phyloP scores from a whole-genome alignment of 306 rosid genomes.

The Dalbergia cochinchinensis region DNA sequence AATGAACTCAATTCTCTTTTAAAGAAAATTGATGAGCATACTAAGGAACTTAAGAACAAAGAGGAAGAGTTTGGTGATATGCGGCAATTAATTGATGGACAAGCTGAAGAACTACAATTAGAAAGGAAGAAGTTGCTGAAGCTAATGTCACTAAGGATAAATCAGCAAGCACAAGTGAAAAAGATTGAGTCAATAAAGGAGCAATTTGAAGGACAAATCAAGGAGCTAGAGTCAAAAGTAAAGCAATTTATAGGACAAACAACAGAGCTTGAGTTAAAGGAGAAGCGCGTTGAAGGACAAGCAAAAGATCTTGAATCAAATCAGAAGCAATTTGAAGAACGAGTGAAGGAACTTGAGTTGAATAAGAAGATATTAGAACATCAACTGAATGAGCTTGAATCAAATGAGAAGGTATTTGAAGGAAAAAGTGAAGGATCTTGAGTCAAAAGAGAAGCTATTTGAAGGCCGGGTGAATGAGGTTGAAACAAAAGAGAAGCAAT shows the following conservation, averaged over 20 bases:
- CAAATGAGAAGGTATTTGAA: not conserved
- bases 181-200: constrained; percentile 43
- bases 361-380: not conserved
- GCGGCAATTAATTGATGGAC: constrained; percentile 13
- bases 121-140: constrained; percentile 38
- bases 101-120: constrained; percentile 22
- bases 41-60: constrained; percentile 31
- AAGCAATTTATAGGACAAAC: constrained; percentile 35
- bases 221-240: not conserved
- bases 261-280: constrained; percentile 37
- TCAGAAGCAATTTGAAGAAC: not conserved
- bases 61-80: constrained; percentile 41
- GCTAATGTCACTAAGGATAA: constrained; percentile 1
- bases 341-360: not conserved
- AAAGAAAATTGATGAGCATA: constrained; percentile 10
- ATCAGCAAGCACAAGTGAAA: not conserved
- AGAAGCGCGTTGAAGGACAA: constrained; percentile 27
- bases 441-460: constrained; percentile 3
- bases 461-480: not conserved
- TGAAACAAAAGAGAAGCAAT: not conserved
- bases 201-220: constrained; percentile 25
- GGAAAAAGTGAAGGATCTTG: not conserved
- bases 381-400: not conserved
- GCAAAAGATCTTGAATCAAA: not conserved
- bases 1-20: constrained; percentile 33